phyloP scores from a whole-genome alignment of 2,329 filamentous ascomycete species.

The Curvularia lunata region DNA sequence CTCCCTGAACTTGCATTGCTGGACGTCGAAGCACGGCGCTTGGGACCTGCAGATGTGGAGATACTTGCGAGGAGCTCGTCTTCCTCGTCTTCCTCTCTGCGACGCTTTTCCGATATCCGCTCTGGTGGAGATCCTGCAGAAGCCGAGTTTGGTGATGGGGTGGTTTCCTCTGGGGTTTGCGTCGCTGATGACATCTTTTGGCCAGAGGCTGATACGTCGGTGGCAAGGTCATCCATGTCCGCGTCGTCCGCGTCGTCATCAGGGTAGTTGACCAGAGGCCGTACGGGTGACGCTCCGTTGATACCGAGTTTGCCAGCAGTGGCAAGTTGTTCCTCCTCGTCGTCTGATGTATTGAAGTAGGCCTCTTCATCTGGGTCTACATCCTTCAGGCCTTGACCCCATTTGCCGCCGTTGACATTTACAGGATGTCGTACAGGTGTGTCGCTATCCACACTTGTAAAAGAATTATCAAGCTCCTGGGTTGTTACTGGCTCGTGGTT shows the following conservation, averaged over 20 bases:
- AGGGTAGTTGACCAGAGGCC: slow-evolving; percentile 85
- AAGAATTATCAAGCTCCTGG: slow-evolving; percentile 64
- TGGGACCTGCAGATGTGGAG: slow-evolving; percentile 57
- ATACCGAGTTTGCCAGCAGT: slow-evolving; percentile 48
- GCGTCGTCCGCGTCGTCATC: slow-evolving; percentile 76
- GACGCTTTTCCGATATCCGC: slow-evolving; percentile 83
- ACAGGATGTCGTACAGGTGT: slow-evolving; percentile 49
- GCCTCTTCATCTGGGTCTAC: slow-evolving; percentile 87
- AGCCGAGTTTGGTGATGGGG: slow-evolving; percentile 33
- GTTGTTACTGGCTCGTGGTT: slow-evolving; percentile 66
- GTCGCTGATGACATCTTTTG: slow-evolving; percentile 31
- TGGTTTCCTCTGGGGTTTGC: slow-evolving; percentile 37
- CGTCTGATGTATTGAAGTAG: slow-evolving; percentile 90
- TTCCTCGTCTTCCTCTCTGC: slow-evolving; percentile 91
- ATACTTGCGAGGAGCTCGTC: slow-evolving; percentile 84
- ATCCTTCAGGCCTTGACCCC: slow-evolving; percentile 77
- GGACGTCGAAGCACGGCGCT: slow-evolving; percentile 51
- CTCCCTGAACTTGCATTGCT: slow-evolving; percentile 45
- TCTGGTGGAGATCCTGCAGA: slow-evolving; percentile 61
- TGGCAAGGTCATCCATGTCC: slow-evolving; percentile 65
- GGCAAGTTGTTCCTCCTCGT: slow-evolving; percentile 69
- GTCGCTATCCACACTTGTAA: slow-evolving; percentile 72
- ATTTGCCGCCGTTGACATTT: slow-evolving; percentile 61
- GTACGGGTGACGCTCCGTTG: slow-evolving; percentile 69
- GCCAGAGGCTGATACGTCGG: slow-evolving; percentile 46